Conservation (phyloP, 192 early-diverging fungal species). For the Lunasporangiospora selenospora region DNA sequence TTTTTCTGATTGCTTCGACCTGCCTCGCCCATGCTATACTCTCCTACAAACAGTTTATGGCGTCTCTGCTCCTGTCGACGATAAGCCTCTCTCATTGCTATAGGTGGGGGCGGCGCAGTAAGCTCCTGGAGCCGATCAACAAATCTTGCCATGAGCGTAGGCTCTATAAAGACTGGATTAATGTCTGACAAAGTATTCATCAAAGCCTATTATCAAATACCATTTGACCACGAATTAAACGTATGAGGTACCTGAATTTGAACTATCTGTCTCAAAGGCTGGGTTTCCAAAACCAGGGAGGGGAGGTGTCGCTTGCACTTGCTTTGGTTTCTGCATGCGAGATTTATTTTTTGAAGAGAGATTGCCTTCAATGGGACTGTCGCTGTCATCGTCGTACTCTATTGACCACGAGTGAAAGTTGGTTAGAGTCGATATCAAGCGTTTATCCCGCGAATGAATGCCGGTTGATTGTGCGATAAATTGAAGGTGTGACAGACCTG, state of each 20-base stretch:
- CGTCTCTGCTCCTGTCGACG: conserved; percentile 33
- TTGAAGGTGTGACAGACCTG: conserved; percentile 5
- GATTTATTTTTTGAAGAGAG: no score
- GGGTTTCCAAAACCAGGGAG: conserved; percentile 45
- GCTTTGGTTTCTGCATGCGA: no score
- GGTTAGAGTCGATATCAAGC: no score
- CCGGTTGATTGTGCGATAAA: no score
- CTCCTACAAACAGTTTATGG: conserved; percentile 41
- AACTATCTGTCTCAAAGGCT: conserved; percentile 12
- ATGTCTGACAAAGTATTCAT: no score
- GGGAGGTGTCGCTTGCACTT: conserved; percentile 13
- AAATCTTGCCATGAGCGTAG: conserved; percentile 25
- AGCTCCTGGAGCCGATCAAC: conserved; percentile 34
- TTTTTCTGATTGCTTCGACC: neutral
- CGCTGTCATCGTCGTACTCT: no score
- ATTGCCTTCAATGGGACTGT: no score
- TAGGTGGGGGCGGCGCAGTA: conserved; percentile 39
- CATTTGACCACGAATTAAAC: no score
- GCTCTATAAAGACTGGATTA: conserved; percentile 1
- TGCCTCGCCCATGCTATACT: conserved; percentile 24
- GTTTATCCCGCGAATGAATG: no score
- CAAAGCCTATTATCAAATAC: no score
- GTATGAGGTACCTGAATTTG: conserved; percentile 6
- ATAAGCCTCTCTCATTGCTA: conserved; percentile 33
- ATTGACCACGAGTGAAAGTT: no score